Conservation (phyloP, 2,329 filamentous ascomycete species). For the Cladosporium cucumerinum region DNA sequence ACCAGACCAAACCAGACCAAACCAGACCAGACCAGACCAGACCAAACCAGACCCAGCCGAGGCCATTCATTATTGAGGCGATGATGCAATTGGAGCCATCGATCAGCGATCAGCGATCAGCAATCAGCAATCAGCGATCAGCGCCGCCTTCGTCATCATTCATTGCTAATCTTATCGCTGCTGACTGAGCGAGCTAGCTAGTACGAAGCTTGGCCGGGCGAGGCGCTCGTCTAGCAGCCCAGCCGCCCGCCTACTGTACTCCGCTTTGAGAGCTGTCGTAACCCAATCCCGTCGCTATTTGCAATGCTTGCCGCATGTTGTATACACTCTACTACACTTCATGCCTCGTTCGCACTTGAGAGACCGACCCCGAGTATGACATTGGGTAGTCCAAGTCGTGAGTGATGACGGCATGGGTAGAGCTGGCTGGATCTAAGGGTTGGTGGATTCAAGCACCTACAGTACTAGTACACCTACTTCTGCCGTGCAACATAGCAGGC, state of each 20-base stretch:
- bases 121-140: too few species aligned
- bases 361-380: background rate
- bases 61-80: background rate
- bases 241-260: background rate
- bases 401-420: background rate
- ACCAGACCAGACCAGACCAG: too few species aligned
- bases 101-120: too few species aligned
- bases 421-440: background rate
- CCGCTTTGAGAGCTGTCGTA: background rate
- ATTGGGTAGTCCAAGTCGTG: background rate
- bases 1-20: too few species aligned
- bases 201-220: background rate
- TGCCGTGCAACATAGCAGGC: background rate
- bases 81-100: background rate
- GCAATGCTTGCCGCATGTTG: background rate
- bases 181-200: conserved; percentile 7
- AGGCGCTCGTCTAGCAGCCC: background rate
- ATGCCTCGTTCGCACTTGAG: background rate
- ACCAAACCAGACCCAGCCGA: background rate
- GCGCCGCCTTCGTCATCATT: conserved; percentile 11
- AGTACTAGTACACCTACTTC: too few species aligned
- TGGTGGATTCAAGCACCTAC: background rate
- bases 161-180: conserved; percentile 16
- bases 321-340: too few species aligned
- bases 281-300: background rate